Evolutionary conservation across 2,329 filamentous ascomycete species (phyloP).

Genomic region (Leptographium radiaticola): DNA sequence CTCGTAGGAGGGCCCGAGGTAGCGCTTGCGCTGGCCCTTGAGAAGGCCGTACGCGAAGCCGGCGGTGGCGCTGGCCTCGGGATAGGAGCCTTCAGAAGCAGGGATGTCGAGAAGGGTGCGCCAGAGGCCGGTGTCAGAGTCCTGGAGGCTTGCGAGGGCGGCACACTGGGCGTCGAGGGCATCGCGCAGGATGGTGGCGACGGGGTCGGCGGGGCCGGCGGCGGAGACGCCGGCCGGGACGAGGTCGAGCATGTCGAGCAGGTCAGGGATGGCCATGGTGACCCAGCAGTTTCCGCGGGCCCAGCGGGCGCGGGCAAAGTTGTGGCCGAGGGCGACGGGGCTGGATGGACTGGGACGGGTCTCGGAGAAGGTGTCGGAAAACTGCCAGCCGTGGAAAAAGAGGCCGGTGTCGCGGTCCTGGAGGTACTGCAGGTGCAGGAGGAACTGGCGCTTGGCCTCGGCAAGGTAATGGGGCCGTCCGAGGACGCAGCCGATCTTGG

Average conservation of each 20-base stretch:
- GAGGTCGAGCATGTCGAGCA: slow-evolving; percentile 59
- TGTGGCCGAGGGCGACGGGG: slow-evolving; percentile 30
- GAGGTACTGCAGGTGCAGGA: slow-evolving; percentile 67
- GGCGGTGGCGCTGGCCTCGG: slow-evolving; percentile 65
- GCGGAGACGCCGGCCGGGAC: slow-evolving; percentile 17
- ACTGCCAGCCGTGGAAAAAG: slow-evolving; percentile 76
- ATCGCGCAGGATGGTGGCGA: slow-evolving; percentile 44
- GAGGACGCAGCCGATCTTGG: slow-evolving; percentile 64
- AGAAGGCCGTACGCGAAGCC: slow-evolving; percentile 72
- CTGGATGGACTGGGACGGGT: slow-evolving; percentile 10
- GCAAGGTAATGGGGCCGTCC: slow-evolving; percentile 59
- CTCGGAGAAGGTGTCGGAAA: slow-evolving; percentile 27
- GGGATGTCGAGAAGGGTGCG: slow-evolving; percentile 59
- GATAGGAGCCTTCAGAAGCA: slow-evolving; percentile 54
- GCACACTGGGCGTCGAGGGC: slow-evolving; percentile 57
- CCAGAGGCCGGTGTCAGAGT: slow-evolving; percentile 49
- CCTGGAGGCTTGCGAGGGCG: slow-evolving; percentile 49
- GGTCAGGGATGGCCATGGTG: slow-evolving; percentile 73
- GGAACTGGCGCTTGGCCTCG: slow-evolving; percentile 66
- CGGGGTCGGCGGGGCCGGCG: slow-evolving; percentile 39
- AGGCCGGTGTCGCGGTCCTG: slow-evolving; percentile 59
- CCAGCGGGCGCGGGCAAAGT: slow-evolving; percentile 46
- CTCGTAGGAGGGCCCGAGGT: slow-evolving; percentile 47
- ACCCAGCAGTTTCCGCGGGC: slow-evolving; percentile 58
- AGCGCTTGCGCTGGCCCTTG: slow-evolving; percentile 57